phyloP scores from a whole-genome alignment of 2,329 filamentous ascomycete genomes.

The Aureobasidium subglaciale region DNA sequence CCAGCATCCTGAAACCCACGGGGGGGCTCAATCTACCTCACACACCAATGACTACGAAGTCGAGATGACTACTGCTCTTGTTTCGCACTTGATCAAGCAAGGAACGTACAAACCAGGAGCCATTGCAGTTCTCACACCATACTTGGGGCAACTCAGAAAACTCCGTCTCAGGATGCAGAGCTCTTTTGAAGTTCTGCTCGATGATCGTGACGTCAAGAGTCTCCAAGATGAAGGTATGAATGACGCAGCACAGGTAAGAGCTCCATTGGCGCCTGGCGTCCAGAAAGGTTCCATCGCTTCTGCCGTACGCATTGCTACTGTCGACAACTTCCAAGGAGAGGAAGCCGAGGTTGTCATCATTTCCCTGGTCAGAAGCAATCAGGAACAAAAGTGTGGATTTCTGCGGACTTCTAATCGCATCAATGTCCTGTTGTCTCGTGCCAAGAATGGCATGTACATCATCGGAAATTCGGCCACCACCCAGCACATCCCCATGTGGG shows the following conservation, averaged over 20 bases:
- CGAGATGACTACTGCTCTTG: constrained; percentile 54
- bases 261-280: background rate
- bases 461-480: constrained; percentile 54
- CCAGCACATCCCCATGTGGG: constrained; percentile 55
- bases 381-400: constrained; percentile 53
- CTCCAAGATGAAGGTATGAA: constrained; percentile 28
- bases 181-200: constrained; percentile 55
- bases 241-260: background rate
- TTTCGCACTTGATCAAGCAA: constrained; percentile 59
- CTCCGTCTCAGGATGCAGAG: constrained; percentile 40
- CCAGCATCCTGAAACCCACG: constrained; percentile 37
- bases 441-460: constrained; percentile 63
- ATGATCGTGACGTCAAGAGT: constrained; percentile 51
- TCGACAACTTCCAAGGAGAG: constrained; percentile 66
- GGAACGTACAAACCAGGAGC: constrained; percentile 53
- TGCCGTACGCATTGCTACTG: constrained; percentile 11
- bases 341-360: constrained; percentile 65
- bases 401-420: constrained; percentile 59
- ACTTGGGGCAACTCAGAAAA: constrained; percentile 50
- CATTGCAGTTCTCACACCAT: constrained; percentile 65
- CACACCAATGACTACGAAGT: constrained; percentile 55
- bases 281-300: constrained; percentile 13
- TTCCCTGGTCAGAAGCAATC: constrained; percentile 65
- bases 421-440: constrained; percentile 61
- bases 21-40: constrained; percentile 34